Conservation (phyloP, 345 rosid genomes). For the Lepidium sativum region DNA sequence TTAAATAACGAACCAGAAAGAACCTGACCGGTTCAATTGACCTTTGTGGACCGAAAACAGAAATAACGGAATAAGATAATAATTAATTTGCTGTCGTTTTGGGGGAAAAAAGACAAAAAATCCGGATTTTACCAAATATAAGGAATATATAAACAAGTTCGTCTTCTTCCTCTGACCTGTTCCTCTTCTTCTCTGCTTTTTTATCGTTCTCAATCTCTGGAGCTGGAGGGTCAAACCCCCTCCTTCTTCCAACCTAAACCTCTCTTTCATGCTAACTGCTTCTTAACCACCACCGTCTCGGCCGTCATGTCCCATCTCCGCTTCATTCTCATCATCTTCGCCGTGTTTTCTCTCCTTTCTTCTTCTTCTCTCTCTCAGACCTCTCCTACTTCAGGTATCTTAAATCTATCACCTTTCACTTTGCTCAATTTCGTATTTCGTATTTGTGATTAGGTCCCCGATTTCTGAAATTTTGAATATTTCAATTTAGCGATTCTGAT, state of each 20-base stretch:
- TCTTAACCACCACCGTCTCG: neutral
- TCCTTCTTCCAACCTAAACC: constrained; percentile 32
- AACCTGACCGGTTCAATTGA: constrained; percentile 3
- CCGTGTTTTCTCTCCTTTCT: constrained; percentile 30
- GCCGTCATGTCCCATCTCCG: constrained; percentile 26
- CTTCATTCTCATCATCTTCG: constrained; percentile 18
- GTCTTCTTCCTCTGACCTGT: constrained; percentile 16
- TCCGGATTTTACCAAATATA: too few relatives aligned
- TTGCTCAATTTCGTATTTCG: neutral
- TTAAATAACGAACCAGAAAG: neutral
- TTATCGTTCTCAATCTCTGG: constrained; percentile 22
- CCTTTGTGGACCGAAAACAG: constrained; percentile 11
- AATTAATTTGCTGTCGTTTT: neutral
- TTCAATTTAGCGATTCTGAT: constrained; percentile 40
- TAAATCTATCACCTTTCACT: neutral
- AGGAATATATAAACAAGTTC: neutral
- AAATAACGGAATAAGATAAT: constrained; percentile 22
- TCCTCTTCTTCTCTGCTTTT: constrained; percentile 44
- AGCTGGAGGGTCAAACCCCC: constrained; percentile 38
- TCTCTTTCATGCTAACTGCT: constrained; percentile 4
- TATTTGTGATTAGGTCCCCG: neutral
- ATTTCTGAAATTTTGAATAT: neutral
- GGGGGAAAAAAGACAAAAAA: neutral
- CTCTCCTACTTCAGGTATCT: constrained; percentile 33
- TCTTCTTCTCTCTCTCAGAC: constrained; percentile 37